These are phyloP conservation scores for Collybia sordida DNA, from an alignment of 768 basidiomycete species.

Conservation along the genomic window DNA sequence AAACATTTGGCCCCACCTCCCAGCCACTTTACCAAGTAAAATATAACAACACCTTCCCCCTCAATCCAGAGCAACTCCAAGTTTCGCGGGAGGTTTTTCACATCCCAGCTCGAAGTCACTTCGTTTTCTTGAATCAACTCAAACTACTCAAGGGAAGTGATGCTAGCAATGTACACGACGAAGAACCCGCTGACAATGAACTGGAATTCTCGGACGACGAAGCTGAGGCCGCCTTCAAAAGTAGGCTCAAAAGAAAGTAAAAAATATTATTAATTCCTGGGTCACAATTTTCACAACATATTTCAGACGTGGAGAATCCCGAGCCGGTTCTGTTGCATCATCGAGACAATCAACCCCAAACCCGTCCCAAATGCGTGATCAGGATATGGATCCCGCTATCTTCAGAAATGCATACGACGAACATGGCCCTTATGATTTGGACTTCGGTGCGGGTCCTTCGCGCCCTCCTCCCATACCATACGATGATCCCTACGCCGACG, in stretches of 20 bases:
- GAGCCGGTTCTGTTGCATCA: conserved; percentile 45
- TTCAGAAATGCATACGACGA: conserved; percentile 66
- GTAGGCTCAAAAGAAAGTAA: conserved; percentile 59
- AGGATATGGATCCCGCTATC: conserved; percentile 50
- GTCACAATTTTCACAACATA: conserved; percentile 1
- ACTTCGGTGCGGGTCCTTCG: conserved; percentile 52
- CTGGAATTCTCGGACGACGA: conserved; percentile 97
- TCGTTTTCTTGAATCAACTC: conserved; percentile 79
- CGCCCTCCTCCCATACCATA: conserved; percentile 73
- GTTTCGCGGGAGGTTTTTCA: conserved; percentile 75
- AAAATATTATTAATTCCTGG: conserved; percentile 15
- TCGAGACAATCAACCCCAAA: conserved; percentile 58
- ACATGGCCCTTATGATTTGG: conserved; percentile 67
- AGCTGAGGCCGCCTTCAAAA: conserved; percentile 74
- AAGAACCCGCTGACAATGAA: conserved; percentile 89
- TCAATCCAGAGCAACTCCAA: conserved; percentile 55
- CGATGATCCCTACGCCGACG: conserved; percentile 74
- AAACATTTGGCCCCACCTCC: conserved; percentile 93
- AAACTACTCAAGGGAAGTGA: conserved; percentile 81
- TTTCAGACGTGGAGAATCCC: conserved; percentile 52
- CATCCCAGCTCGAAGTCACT: conserved; percentile 75
- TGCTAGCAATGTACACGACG: conserved; percentile 92
- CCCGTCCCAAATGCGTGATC: conserved; percentile 52
- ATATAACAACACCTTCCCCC: conserved; percentile 66
- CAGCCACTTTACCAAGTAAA: conserved; percentile 89